Evolutionary conservation across 2,329 filamentous ascomycete species (phyloP).

Genomic region (Akanthomyces uredinophilus): DNA sequence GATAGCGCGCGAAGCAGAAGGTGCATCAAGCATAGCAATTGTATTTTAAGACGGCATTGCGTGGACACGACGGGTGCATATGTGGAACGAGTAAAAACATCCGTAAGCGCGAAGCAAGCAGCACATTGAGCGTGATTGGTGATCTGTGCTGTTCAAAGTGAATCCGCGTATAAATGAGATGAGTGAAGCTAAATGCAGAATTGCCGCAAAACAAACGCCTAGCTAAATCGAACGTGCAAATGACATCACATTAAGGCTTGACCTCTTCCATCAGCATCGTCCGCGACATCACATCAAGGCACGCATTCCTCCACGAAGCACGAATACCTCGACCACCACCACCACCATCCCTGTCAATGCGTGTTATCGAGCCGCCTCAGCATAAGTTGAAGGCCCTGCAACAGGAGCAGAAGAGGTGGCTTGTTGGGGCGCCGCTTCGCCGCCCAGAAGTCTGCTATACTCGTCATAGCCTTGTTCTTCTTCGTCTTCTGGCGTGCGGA

Average conservation of each 20-base stretch:
- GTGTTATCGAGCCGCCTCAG: neutral
- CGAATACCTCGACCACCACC: too few relatives aligned
- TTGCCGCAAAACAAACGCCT: neutral
- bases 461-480: neutral
- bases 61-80: neutral
- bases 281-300: too few relatives aligned
- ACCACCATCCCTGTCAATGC: neutral
- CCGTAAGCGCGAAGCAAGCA: neutral
- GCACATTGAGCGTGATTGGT: neutral
- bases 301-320: neutral
- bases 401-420: neutral
- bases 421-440: neutral
- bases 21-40: conserved; percentile 4
- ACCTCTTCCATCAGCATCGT: neutral
- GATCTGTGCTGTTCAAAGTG: neutral
- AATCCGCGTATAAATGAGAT: neutral
- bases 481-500: conserved; percentile 18
- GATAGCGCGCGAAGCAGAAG: conserved; percentile 9
- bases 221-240: neutral
- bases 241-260: too few relatives aligned
- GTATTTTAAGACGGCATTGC: neutral
- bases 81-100: neutral
- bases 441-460: conserved; percentile 1
- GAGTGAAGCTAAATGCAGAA: neutral
- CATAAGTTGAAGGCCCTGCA: conserved; percentile 3